Percentiles rank a stretch among this genome's conserved stretches.
These are phyloP conservation scores for Malassezia nana DNA, from an alignment of 1,284 basidiomycete genomes.

Conservation along the genomic window DNA sequence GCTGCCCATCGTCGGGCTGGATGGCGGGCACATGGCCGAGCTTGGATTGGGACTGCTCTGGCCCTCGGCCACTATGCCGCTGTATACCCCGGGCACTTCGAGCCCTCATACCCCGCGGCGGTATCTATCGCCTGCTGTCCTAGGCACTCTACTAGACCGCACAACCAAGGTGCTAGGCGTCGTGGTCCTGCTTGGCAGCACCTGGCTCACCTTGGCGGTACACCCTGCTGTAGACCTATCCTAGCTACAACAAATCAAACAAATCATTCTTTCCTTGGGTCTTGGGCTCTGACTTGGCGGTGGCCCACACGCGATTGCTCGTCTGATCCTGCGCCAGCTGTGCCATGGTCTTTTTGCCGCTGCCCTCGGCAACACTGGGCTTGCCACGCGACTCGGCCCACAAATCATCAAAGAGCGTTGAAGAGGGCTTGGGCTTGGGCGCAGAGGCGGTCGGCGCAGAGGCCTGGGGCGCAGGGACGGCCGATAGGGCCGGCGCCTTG, in stretches of 20 bases:
- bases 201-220: neutral
- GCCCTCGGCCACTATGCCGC: neutral
- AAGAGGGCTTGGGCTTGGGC: neutral
- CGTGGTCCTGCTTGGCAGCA: constrained; percentile 5
- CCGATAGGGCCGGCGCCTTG: neutral
- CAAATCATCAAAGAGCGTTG: constrained; percentile 67
- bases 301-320: constrained; percentile 12
- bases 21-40: constrained; percentile 11
- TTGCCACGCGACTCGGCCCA: constrained; percentile 63
- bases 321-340: constrained; percentile 47
- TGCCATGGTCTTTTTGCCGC: constrained; percentile 46
- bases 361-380: constrained; percentile 10
- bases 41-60: neutral
- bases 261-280: constrained; percentile 8
- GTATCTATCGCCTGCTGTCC: neutral
- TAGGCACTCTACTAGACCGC: neutral
- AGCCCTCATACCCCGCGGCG: neutral
- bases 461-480: neutral
- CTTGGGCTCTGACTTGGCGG: neutral
- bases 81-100: neutral
- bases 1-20: constrained; percentile 17
- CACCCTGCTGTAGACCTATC: neutral
- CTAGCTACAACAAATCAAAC: constrained; percentile 17
- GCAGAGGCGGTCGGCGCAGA: neutral
- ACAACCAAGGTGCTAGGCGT: neutral